Base-by-base conservation (phyloP, 345 rosid genomes). In the Pelargonium nanum region DNA sequence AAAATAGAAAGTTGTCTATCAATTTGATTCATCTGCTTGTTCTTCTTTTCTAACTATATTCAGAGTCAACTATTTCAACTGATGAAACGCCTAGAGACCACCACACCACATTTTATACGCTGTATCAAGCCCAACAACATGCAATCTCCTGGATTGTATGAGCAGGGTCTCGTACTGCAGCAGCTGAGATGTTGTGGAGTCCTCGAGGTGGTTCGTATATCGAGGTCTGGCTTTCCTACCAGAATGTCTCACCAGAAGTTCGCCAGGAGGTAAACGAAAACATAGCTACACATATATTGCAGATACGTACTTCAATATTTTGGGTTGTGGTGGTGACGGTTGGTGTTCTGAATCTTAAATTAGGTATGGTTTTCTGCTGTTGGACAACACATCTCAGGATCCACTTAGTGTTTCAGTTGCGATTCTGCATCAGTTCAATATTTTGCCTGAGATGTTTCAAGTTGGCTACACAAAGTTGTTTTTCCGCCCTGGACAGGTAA, bases 381-480 rank as follows among this genome's bases (percentile, higher is more conserved):
- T 87, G 81, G 96, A 83, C 68, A 80, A 75, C 66, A 83, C 91
- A 51, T 79, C 91, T 45, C 88, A 80, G 79, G 99, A 93, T 68
- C 93, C 99, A 51, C 92, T 93, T 60, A 78, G 90, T 64, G 96
- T 93, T 62, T 89, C 99, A 25, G 96, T 93, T 73, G 99, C 99
- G 40, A 93, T 93, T 72, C 99, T 93, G 74, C 97, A 93, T 74
- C 99, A 93, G 72, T 89, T 93, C 59, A 81, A 85, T 70, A 87
- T 93, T 67, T 81, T 87, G 80, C 97, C 97, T 1, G 99, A 93
- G 84, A 89, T 93, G 97, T 89, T 89, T 76, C 97, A 89, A 85
- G 99, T 89, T 77, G 97, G 99, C 68, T 93, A 89, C 78, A 93
- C 97, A 25, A 93, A 93, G 63, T 72, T 93, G 69, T 93, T 93